Conservation (phyloP, 257 asterid species). For the Thymus quinquecostatus region DNA sequence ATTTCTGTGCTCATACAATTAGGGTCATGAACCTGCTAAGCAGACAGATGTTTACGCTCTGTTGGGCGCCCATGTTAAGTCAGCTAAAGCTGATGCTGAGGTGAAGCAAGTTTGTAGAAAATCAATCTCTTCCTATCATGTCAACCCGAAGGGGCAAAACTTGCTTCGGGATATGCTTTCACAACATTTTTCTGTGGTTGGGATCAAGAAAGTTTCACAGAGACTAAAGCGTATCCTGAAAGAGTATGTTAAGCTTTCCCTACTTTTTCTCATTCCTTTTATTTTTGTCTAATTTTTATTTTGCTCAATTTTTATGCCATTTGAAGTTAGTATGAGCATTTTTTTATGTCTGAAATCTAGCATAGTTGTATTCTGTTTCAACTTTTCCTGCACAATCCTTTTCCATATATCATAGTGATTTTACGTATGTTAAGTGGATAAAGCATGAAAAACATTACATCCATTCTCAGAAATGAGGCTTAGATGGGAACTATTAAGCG, state of each 20-base stretch:
- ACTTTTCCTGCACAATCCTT: background rate
- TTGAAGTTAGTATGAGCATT: no score
- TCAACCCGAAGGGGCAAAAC: slow-evolving; percentile 33
- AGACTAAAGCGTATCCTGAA: slow-evolving; percentile 60
- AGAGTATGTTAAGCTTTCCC: slow-evolving; percentile 53
- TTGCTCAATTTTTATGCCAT: no score
- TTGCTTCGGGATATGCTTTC: slow-evolving; percentile 37
- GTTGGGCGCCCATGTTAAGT: slow-evolving; percentile 39
- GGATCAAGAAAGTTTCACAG: slow-evolving; percentile 52
- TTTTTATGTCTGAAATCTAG: slow-evolving; percentile 15
- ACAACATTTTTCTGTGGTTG: slow-evolving; percentile 43
- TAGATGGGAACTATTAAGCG: background rate
- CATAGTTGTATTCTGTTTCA: slow-evolving; percentile 5
- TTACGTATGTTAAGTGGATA: background rate
- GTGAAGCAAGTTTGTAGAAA: slow-evolving; percentile 40
- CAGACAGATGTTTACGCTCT: slow-evolving; percentile 54
- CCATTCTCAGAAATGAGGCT: background rate
- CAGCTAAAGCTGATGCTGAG: slow-evolving; percentile 36
- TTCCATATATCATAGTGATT: background rate
- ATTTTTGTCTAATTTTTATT: no score
- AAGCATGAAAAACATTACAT: background rate
- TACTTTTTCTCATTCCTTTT: background rate
- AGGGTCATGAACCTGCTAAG: slow-evolving; percentile 69
- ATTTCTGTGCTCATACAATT: slow-evolving; percentile 31
- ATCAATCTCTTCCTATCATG: slow-evolving; percentile 44